Evolutionary conservation across 495 filamentous ascomycete genomes (phyloP), one percentile per base, ranked within the genome.

Genomic region (Penicillium soppii): DNA sequence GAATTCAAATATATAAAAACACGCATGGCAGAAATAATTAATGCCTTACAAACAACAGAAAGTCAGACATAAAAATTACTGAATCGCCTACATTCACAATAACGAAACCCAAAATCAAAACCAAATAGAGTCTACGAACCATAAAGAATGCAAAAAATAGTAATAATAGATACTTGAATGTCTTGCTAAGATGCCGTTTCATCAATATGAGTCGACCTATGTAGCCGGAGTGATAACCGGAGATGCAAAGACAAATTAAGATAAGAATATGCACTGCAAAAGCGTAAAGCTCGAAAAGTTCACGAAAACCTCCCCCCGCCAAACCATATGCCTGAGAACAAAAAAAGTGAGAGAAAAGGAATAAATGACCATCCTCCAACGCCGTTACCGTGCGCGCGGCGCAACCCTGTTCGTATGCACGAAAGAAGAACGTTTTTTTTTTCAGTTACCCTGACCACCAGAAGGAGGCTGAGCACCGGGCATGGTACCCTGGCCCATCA

Each of bases 401-500:
- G 25, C 46, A 48, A 20, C 4, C 16, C 35, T 36, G 12, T 43
- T 20, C 16, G n/a, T n/a, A 47, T 22, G 15, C 32, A 36, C 23
- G n/a, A 47, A 41, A 47, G 42, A 40, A 43, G 37, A 35, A 47
- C n/a, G n/a, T 22, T 29, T 22, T 15, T 35, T 37, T 22, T 54
- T 50, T 69, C 40, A 69, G 50, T 63, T 67, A 22, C 65, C 66
- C 54, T 73, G 70, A 32, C 77, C 75, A n/a, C 74, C 73, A 33
- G 76, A 69, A 12, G 78, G 77, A 7, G 78, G 75, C 46, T 79
- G 76, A 13, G 54, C 43, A 32, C 50, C 46, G 12, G 66, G 54
- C 54, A 66, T 60, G 21, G 63, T 64, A 23, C 64, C 58, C 42
- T 73, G 69, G 15, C 76, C 74, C 65, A 79, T 73, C 72, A 78